Evolutionary conservation across 116 monocot genomes (phyloP), one percentile per base, ranked within the genome.

Genomic region (Iris pallida): DNA sequence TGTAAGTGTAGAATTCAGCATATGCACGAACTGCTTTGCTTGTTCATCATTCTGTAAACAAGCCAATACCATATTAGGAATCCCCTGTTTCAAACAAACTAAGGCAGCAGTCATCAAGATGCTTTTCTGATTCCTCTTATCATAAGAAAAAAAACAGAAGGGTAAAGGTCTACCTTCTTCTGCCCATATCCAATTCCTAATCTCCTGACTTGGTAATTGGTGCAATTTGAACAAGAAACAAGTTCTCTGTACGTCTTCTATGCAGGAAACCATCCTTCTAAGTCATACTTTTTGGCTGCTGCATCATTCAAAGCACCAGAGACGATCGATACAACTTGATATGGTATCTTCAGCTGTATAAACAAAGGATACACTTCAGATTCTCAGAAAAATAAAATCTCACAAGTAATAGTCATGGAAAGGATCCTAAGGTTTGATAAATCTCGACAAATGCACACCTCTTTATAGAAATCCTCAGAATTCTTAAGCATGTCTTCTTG

Each of bases 251-350:
- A 88, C 3, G 84, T 84, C 63, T 95, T 86, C 53, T 91, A 91
- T 69, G 91, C 91, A 71, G 91, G 95, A 77, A 91, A 95, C 95
- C 95, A 95, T 41, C 63, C 91, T 84, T 95, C 95, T 16, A 95
- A 67, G 62, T 95, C 95, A 73, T 90, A 95, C 41, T 95, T 95
- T 73, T 95, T 95, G 13, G 95, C 95, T 63, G 91, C 95, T 7
- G 95, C 91, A 84, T 95, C 95, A 75, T 95, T 95, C 76, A 91
- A 65, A 53, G 95, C 95, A 64, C 95, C 95, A 40, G 95, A 95
- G 2, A 95, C 95, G 49, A 95, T 95, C 6, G 91, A 63, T 16
- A 88, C 91, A 52, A 95, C 46, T 84, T 82, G 95, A 58, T 91
- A 95, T 9, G 95, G 95, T 40, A 95, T 47, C 14, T 84, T 80